Evolutionary conservation across 1,139 yeast species (phyloP), one percentile per base, ranked within the genome.

Genomic region (Nakaseomyces kungkrabaensis): DNA sequence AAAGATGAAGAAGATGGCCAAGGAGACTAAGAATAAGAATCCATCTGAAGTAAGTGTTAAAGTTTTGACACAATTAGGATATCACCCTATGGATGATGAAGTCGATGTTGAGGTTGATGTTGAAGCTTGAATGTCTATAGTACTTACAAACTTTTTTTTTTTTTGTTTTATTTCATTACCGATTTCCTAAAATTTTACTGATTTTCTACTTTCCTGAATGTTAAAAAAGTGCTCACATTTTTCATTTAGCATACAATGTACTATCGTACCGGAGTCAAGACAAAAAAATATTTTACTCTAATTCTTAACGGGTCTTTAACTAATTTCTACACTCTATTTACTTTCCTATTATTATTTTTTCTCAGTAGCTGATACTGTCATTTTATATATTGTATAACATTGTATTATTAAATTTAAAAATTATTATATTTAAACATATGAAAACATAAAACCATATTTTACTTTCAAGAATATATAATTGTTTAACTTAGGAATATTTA

Each of bases 1-100:
- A 52, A 71, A 71, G 49, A 68, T 77, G 72, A 71, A 73, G 57
- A 57, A 68, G 25, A 59, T 69, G 4, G 67, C 74, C 10, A 67
- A 73, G 46, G 73, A 70, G 43, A 65, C 63, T 55, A 72, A 70
- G 51, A 68, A 67, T 45, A 72, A 69, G 53, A 58, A 68, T 7
- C 68, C 74, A 45, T 60, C 64, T 47, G 78, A 75, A 47, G 62
- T 73, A 46, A 13, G 25, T 27, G 25, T 29, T 29, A 41, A 41
- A 7, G 44, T 41, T 4, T n/a, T 41, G 4, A 7, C 44, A n/a
- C 44, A 41, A 1, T 17, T 41, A n/a, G 44, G 34, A 27, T 41
- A 41, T 22, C 44, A 41, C 10, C 34, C 29, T 7, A 24, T 38
- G 27, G 42, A 38, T 38, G 42, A 26, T 25, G 31, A 25, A 5